Percentiles rank a stretch among this genome's conserved stretches.
These are phyloP conservation scores for Claviceps pusilla DNA, from an alignment of 2,329 filamentous ascomycete species.

Conservation along the genomic window DNA sequence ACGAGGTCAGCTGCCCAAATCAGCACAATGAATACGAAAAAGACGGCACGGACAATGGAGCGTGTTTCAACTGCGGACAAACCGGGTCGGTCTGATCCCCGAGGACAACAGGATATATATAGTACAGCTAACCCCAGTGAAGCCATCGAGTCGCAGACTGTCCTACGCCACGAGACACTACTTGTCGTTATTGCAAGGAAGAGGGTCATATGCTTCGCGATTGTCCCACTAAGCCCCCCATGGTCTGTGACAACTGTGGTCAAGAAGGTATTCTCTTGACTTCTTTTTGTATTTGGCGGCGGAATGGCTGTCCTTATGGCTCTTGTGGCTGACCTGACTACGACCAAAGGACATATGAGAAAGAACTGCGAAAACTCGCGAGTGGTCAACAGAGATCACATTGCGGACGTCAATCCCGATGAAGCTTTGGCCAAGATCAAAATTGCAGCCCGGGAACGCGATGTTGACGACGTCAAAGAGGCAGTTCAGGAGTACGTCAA, in stretches of 20 bases:
- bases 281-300: no score
- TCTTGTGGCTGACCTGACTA: conserved; percentile 10
- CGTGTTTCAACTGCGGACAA: conserved; percentile 24
- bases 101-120: not conserved
- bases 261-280: conserved; percentile 33
- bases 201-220: conserved; percentile 41
- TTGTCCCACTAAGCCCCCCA: conserved; percentile 44
- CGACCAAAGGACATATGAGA: conserved; percentile 35
- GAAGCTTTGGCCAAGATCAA: conserved; percentile 43
- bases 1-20: conserved; percentile 5
- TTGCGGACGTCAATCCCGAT: conserved; percentile 36
- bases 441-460: conserved; percentile 34
- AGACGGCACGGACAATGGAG: conserved; percentile 11
- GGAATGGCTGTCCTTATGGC: not conserved
- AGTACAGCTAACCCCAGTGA: conserved; percentile 2
- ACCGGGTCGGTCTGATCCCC: conserved; percentile 14
- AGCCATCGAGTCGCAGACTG: conserved; percentile 23
- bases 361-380: conserved; percentile 44
- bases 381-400: conserved; percentile 36
- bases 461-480: conserved; percentile 49
- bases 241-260: conserved; percentile 45
- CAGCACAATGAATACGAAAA: conserved; percentile 1
- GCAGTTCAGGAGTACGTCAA: conserved; percentile 47
- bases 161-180: conserved; percentile 16
- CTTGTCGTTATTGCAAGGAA: conserved; percentile 32